Conservation (phyloP, 805 yeast genomes). For the Hanseniaspora occidentalis region DNA sequence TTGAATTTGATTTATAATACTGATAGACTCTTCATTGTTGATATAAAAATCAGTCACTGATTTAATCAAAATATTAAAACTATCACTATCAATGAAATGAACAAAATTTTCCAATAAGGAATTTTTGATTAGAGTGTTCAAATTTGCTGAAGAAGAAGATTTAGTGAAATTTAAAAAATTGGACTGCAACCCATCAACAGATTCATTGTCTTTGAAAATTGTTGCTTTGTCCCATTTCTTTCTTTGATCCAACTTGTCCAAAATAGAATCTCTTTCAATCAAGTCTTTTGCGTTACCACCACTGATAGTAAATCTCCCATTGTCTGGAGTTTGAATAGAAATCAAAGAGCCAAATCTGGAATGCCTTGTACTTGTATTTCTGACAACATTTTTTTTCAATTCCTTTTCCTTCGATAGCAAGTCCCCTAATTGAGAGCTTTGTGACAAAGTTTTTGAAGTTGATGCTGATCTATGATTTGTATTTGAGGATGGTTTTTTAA, state of each 20-base stretch:
- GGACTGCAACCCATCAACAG: conserved; percentile 23
- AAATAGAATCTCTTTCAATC: conserved; percentile 34
- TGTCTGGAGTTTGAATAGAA: conserved; percentile 52
- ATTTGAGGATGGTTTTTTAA: neutral
- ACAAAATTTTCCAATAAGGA: too few relatives aligned
- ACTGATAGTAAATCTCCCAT: conserved; percentile 49
- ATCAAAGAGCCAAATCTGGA: conserved; percentile 83
- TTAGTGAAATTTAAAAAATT: conserved; percentile 14
- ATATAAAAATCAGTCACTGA: conserved; percentile 38
- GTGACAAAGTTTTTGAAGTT: neutral
- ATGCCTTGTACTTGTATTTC: conserved; percentile 58
- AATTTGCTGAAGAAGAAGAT: neutral
- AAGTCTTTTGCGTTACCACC: conserved; percentile 55
- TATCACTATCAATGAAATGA: conserved; percentile 52
- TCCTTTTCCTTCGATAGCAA: conserved; percentile 50
- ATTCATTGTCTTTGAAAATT: conserved; percentile 17
- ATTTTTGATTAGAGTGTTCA: too few relatives aligned
- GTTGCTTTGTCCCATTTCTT: conserved; percentile 49
- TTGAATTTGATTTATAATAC: conserved; percentile 20
- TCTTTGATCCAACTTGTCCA: conserved; percentile 52
- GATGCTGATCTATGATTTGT: neutral
- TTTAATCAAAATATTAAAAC: conserved; percentile 55
- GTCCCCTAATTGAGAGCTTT: conserved; percentile 24
- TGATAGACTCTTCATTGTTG: conserved; percentile 26
- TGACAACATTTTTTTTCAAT: conserved; percentile 35